Conservation (phyloP, 805 yeast genomes). For the Cyberlindnera mycetangii region DNA sequence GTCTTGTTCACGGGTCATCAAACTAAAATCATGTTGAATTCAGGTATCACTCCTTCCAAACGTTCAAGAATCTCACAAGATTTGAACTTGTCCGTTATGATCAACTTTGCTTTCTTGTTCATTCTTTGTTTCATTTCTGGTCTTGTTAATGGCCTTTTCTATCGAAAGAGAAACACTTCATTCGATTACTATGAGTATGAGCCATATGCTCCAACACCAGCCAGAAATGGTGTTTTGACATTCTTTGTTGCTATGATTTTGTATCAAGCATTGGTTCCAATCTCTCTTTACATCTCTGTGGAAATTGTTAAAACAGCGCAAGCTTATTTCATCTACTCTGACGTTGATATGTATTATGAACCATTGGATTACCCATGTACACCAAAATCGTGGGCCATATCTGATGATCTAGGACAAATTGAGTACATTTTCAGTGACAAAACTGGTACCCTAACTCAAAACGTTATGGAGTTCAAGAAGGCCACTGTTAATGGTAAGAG, state of each 20-base stretch:
- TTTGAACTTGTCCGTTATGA: slow-evolving; percentile 62
- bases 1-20: slow-evolving; percentile 77
- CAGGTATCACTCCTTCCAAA: slow-evolving; percentile 77
- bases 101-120: slow-evolving; percentile 64
- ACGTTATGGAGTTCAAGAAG: slow-evolving; percentile 81
- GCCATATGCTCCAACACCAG: slow-evolving; percentile 62
- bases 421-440: slow-evolving; percentile 83
- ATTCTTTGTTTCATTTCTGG: slow-evolving; percentile 67
- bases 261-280: slow-evolving; percentile 78
- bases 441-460: slow-evolving; percentile 81
- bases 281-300: slow-evolving; percentile 75
- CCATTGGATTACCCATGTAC: slow-evolving; percentile 75
- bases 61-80: slow-evolving; percentile 73
- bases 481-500: slow-evolving; percentile 70
- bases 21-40: slow-evolving; percentile 74
- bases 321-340: slow-evolving; percentile 76
- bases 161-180: slow-evolving; percentile 44
- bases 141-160: slow-evolving; percentile 67
- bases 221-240: slow-evolving; percentile 63
- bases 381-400: slow-evolving; percentile 81
- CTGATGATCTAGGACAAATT: slow-evolving; percentile 82
- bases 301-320: slow-evolving; percentile 81
- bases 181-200: slow-evolving; percentile 64
- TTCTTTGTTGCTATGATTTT: slow-evolving; percentile 75
- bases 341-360: slow-evolving; percentile 66